phyloP scores from a whole-genome alignment of 2,329 filamentous ascomycete genomes.

The Sarocladium kiliense region DNA sequence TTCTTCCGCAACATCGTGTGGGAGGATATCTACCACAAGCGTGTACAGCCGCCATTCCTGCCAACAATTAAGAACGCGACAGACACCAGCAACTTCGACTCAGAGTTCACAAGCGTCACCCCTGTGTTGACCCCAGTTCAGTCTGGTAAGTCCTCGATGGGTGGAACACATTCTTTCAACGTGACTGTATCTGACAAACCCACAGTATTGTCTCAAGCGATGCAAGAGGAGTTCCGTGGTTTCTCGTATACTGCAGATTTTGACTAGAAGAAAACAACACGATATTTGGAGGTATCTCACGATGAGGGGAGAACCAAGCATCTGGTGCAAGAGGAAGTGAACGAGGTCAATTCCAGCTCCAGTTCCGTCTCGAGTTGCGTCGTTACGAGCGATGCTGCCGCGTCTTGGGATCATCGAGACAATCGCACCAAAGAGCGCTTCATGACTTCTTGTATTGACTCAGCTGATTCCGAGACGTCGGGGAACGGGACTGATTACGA shows the following conservation, averaged over 20 bases:
- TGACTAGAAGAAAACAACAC: constrained; percentile 42
- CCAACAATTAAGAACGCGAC: constrained; percentile 87
- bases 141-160: constrained; percentile 64
- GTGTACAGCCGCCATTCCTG: constrained; percentile 81
- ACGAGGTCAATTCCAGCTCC: neutral
- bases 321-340: neutral
- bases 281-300: neutral
- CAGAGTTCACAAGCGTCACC: constrained; percentile 96
- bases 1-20: constrained; percentile 98
- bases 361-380: neutral
- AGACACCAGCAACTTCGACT: constrained; percentile 99
- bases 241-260: constrained; percentile 97
- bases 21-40: constrained; percentile 98
- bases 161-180: neutral
- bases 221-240: constrained; percentile 99
- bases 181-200: constrained; percentile 19
- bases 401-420: neutral
- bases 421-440: neutral
- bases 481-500: neutral
- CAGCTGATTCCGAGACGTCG: neutral
- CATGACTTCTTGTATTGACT: neutral
- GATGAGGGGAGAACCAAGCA: constrained; percentile 3
- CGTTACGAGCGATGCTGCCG: neutral
- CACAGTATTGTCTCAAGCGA: constrained; percentile 88
- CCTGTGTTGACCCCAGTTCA: constrained; percentile 96